Evolutionary conservation across 179 eudicot genomes (phyloP).

Genomic region (Beta macrorhiza): DNA sequence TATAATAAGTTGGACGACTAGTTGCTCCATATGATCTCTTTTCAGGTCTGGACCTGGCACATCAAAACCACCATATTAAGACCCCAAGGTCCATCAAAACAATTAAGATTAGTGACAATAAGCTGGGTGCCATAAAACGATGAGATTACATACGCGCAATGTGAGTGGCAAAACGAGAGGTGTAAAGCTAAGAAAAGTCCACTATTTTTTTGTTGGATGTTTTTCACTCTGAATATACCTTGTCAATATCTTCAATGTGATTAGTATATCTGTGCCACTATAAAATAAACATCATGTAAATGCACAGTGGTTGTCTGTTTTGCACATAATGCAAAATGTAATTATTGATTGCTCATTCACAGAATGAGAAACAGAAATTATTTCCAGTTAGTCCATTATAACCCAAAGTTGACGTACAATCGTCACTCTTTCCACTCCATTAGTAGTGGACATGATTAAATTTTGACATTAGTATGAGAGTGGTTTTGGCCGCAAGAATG

Average conservation of each 20-base stretch:
- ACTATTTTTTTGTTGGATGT: background rate
- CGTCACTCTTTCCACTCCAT: background rate
- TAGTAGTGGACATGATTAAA: background rate
- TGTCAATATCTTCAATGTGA: background rate
- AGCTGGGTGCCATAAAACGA: background rate
- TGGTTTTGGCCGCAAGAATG: background rate
- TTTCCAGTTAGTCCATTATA: background rate
- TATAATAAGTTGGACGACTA: slow-evolving; percentile 74
- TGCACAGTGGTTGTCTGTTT: background rate
- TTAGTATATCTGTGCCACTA: background rate
- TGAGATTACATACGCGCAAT: too few relatives aligned
- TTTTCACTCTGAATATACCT: background rate
- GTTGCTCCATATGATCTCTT: slow-evolving; percentile 79
- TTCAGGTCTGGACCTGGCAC: slow-evolving; percentile 64
- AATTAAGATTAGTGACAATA: background rate
- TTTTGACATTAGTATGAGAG: background rate
- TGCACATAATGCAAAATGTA: background rate
- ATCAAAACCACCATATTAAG: slow-evolving; percentile 5
- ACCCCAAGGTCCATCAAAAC: background rate
- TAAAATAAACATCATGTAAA: too few relatives aligned
- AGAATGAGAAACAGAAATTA: background rate
- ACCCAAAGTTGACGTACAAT: background rate
- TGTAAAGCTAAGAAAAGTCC: background rate
- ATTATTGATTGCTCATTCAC: background rate
- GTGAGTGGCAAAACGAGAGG: background rate